Evolutionary conservation across 1,139 yeast species (phyloP).

Genomic region (Arxiozyma heterogenica): DNA sequence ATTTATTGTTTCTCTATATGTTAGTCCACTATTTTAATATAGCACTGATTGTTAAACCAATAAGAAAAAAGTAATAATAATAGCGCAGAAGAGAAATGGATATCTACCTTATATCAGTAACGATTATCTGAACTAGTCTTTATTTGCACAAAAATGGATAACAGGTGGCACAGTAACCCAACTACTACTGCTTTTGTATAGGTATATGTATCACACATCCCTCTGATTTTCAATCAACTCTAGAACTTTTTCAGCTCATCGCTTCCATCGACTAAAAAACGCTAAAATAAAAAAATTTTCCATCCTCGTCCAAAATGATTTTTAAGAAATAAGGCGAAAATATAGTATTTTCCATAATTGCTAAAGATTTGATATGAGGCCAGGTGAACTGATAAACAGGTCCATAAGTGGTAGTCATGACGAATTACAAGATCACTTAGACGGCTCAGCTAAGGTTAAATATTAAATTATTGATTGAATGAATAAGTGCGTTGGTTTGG

Average conservation of each 20-base stretch:
- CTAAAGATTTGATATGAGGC: neutral
- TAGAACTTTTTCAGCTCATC: slow-evolving; percentile 1
- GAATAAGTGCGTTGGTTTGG: neutral
- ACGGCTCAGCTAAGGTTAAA: neutral
- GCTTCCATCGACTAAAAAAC: neutral
- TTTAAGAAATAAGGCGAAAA: neutral
- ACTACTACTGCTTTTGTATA: too few species aligned
- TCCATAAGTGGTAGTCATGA: neutral
- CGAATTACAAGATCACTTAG: neutral
- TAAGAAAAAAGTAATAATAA: too few species aligned
- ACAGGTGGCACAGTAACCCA: too few species aligned
- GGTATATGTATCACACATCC: neutral
- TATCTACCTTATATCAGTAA: neutral
- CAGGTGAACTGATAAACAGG: neutral
- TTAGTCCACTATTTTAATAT: neutral
- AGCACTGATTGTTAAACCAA: neutral
- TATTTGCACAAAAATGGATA: too few species aligned
- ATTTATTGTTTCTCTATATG: neutral
- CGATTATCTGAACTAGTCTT: neutral
- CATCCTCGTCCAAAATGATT: slow-evolving; percentile 2
- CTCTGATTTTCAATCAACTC: neutral
- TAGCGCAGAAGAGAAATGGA: neutral
- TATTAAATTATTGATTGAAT: neutral
- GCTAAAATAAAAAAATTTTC: slow-evolving; percentile 1
- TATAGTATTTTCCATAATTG: too few species aligned